phyloP scores from a whole-genome alignment of 345 rosid genomes.

The Trapa bicornis region DNA sequence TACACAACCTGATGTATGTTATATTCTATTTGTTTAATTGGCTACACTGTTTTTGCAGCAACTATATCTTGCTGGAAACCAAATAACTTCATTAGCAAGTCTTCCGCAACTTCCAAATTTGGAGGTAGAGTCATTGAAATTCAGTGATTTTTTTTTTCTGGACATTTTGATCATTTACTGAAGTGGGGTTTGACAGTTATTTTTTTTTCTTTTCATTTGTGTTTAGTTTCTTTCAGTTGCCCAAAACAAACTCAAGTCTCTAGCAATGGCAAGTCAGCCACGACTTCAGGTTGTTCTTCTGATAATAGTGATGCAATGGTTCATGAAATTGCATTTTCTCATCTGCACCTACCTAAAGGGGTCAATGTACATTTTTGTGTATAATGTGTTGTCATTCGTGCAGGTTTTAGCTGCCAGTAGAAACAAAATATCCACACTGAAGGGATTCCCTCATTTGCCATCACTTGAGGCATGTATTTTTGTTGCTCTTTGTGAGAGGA shows the following conservation, averaged over 20 bases:
- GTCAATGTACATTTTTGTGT: neutral
- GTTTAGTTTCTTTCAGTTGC: constrained; percentile 93
- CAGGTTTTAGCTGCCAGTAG: constrained; percentile 98
- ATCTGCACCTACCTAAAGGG: neutral
- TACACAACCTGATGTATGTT: neutral
- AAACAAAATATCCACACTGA: constrained; percentile 82
- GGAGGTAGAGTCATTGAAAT: constrained; percentile 46
- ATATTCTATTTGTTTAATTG: constrained; percentile 11
- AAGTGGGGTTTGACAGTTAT: neutral
- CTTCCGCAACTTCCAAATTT: constrained; percentile 93
- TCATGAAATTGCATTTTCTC: neutral
- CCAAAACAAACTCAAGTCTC: constrained; percentile 87
- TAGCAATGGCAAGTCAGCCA: constrained; percentile 97
- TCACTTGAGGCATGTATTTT: constrained; percentile 60
- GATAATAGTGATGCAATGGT: neutral
- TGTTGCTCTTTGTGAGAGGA: constrained; percentile 3
- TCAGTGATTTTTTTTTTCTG: constrained; percentile 3
- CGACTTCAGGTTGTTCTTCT: constrained; percentile 65
- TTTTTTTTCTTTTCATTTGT: neutral
- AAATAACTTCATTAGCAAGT: constrained; percentile 82
- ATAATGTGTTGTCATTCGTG: neutral
- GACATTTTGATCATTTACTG: neutral
- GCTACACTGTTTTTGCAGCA: constrained; percentile 44
- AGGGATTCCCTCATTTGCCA: constrained; percentile 84
- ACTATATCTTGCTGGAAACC: constrained; percentile 97